Evolutionary conservation across 192 early-diverging fungal genomes (phyloP), one percentile per base, ranked within the genome.

Genomic region (Mortierella claussenii): DNA sequence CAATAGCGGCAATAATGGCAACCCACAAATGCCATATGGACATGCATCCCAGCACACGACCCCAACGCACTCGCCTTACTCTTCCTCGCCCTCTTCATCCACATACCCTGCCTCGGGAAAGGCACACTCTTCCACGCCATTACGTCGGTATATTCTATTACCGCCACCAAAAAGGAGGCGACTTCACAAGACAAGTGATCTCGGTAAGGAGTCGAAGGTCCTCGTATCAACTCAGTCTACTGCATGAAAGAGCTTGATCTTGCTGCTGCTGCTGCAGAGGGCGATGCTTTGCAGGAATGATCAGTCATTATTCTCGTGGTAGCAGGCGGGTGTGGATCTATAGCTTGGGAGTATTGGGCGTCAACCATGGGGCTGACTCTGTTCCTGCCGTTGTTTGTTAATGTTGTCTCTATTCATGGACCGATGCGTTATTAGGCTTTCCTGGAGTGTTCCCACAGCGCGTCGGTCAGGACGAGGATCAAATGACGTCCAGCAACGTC

Each of bases 361-460:
- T 1, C 47, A 21, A 49, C 21, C 3, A 1, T 1, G n/a, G 23
- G 21, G 9, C 17, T 3, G 5, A 11, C 18, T 21, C 23, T 24
- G 17, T 1, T 20, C 23, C 47, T 49, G 17, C n/a, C 60, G 33
- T 21, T 65, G 20, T 26, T 23, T 62, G 20, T 36, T 7, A 51
- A 17, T 52, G 36, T 45, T 36, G n/a, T 37, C 31, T 33, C 13
- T 28, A 68, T 13, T 9, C 17, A 26, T 60, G 30, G 13, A 30
- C 23, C 21, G 2, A 31, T 45, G 27, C 28, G 4, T 12, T 42
- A 60, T 7, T 23, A 79, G 85, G 85, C 1, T 87, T 74, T 59
- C 85, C 85, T 43, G 91, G 88, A 51, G 87, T 89, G 48, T 89
- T 87, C 55, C 89, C 89, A 2, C 85, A 86, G 26, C 65, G 67